Evolutionary conservation across 257 asterid genomes (phyloP), one percentile per base, ranked within the genome.

Genomic region (Solanum virginianum): DNA sequence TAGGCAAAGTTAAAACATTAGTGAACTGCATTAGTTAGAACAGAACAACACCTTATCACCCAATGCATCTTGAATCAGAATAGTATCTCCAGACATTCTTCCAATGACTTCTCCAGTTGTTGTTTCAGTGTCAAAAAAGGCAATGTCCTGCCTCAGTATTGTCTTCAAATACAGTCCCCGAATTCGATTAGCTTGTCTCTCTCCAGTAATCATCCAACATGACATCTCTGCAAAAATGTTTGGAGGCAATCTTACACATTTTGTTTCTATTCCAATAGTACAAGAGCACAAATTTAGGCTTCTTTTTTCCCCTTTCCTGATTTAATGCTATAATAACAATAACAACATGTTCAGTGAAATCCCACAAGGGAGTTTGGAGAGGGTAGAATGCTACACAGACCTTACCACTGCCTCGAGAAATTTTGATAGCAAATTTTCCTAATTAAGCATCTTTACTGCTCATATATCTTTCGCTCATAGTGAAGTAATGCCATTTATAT

Each of bases 21-120:
- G 32, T 71, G 2, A 43, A 11, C 6, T 41, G 32, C 32, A 69
- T 14, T 39, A 41, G 14, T 13, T 49, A 9, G 53, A 32, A 43
- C 43, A 24, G 45, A 49, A 63, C 55, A 6, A 80, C 80, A 95
- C 97, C 71, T 95, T 95, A 87, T 92, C 97, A 0, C 98, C 96
- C 94, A 95, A 92, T 84, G 98, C 98, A 29, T 95, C 96, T 90
- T 95, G 98, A 55, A 93, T 93, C 80, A 92, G 93, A 82, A 91
- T 85, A 17, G 93, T 90, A 75, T 92, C 94, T 10, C 95, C 95
- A 16, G 95, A 92, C 92, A 92, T 91, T 45, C 93, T 88, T 56
- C 92, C 93, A 43, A 93, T 89, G 26, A 91, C 88, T 84, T 92
- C 92, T 74, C 95, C 97, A 0, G 94, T 91, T 43, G 90, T 84